Conservation (phyloP, 140 eudicot genomes). For the Flaveria floridana region DNA sequence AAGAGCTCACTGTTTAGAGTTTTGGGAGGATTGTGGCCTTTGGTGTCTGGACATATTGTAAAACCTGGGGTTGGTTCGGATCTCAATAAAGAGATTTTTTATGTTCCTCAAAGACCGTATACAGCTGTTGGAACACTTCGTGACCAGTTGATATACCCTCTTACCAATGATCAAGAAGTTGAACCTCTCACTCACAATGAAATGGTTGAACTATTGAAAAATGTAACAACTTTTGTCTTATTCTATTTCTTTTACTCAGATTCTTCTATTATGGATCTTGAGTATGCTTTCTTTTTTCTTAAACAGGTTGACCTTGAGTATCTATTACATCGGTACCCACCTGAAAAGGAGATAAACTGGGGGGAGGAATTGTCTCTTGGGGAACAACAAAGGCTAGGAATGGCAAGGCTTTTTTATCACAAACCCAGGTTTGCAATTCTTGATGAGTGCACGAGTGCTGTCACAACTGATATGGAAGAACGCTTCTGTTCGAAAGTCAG, state of each 20-base stretch:
- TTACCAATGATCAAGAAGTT: conserved; percentile 78
- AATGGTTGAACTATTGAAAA: conserved; percentile 83
- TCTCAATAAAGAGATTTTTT: conserved; percentile 92
- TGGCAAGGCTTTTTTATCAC: conserved; percentile 99
- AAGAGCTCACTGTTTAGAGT: conserved; percentile 98
- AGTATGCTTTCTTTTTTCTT: background rate
- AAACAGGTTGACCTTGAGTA: conserved; percentile 95
- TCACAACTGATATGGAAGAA: conserved; percentile 98
- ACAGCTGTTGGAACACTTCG: conserved; percentile 98
- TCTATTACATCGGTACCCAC: conserved; percentile 85
- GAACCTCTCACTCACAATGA: conserved; percentile 69
- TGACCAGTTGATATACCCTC: conserved; percentile 96
- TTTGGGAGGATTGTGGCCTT: conserved; percentile 98
- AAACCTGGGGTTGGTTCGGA: conserved; percentile 99
- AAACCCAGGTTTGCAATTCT: conserved; percentile 97
- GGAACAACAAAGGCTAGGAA: conserved; percentile 95
- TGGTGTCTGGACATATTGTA: conserved; percentile 92
- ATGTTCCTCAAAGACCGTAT: conserved; percentile 97
- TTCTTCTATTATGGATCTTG: conserved; percentile 1
- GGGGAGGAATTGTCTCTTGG: conserved; percentile 97
- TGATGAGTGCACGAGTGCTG: conserved; percentile 99
- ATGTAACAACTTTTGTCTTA: conserved; percentile 47
- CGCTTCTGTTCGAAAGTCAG: conserved; percentile 94
- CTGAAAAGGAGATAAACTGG: conserved; percentile 96
- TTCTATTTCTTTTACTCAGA: conserved; percentile 1